These are phyloP conservation scores for Vitis hybrid DNA, from an alignment of 177 flowering plant species.

Conservation along the genomic window DNA sequence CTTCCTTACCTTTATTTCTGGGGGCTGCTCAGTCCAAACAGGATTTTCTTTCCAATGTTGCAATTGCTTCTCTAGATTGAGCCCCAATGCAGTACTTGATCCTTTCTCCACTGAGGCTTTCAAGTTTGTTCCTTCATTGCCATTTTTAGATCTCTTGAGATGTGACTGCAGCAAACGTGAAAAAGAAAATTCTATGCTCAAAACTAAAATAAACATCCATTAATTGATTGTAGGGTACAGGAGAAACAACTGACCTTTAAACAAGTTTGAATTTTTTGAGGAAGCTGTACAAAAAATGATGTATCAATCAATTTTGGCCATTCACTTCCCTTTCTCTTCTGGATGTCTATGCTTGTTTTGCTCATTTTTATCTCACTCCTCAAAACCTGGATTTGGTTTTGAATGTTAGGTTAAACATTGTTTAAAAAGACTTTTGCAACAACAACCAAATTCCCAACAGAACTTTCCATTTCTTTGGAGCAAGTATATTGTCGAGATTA, in stretches of 20 bases:
- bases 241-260: conserved; percentile 43
- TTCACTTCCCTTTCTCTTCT: conserved; percentile 15
- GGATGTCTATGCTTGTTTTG: conserved; percentile 9
- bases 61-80: conserved; percentile 67
- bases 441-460: not conserved
- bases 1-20: conserved; percentile 62
- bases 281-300: conserved; percentile 46
- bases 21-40: conserved; percentile 61
- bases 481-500: not conserved
- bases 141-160: conserved; percentile 32
- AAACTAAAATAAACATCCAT: not conserved
- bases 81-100: conserved; percentile 27
- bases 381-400: conserved; percentile 3
- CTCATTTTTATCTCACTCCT: conserved; percentile 28
- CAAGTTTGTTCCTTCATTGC: conserved; percentile 13
- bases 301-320: conserved; percentile 26
- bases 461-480: not conserved
- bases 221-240: not conserved
- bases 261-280: conserved; percentile 46
- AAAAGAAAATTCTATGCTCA: not conserved
- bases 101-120: conserved; percentile 23
- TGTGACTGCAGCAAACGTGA: conserved; percentile 36
- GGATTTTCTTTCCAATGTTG: conserved; percentile 87
- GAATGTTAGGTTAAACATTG: not conserved
- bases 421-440: not conserved